Evolutionary conservation across 495 filamentous ascomycete genomes (phyloP).

Genomic region (Mytilinidion resinicola): DNA sequence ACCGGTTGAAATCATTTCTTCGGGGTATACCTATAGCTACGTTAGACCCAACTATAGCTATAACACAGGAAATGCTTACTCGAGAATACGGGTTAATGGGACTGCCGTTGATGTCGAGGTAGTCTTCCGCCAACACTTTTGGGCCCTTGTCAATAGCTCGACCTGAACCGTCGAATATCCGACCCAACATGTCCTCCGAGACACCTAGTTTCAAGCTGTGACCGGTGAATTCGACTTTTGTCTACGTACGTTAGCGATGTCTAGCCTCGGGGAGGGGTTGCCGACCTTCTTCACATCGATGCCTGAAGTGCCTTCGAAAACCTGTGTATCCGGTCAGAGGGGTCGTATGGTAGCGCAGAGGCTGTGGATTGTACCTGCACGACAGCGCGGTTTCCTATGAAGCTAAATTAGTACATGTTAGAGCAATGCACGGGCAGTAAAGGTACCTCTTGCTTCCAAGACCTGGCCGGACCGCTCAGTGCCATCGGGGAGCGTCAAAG

Average conservation of each 20-base stretch:
- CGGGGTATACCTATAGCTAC: slow-evolving; percentile 73
- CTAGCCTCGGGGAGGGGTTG: not conserved
- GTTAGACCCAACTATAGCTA: slow-evolving; percentile 10
- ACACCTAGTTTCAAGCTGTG: slow-evolving; percentile 97
- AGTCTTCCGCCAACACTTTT: slow-evolving; percentile 96
- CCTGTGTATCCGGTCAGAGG: slow-evolving; percentile 44
- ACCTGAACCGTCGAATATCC: slow-evolving; percentile 97
- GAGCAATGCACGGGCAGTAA: not conserved
- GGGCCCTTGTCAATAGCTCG: slow-evolving; percentile 97
- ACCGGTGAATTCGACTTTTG: slow-evolving; percentile 94
- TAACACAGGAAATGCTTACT: slow-evolving; percentile 45
- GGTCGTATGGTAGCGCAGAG: not conserved
- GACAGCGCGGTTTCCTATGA: slow-evolving; percentile 75
- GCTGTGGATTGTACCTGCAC: slow-evolving; percentile 58
- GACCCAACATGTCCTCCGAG: slow-evolving; percentile 98
- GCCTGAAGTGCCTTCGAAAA: slow-evolving; percentile 95
- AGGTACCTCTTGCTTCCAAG: slow-evolving; percentile 85
- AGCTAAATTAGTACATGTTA: slow-evolving; percentile 3
- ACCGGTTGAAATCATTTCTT: slow-evolving; percentile 99
- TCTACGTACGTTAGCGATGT: slow-evolving; percentile 44
- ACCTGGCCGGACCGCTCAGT: slow-evolving; percentile 91
- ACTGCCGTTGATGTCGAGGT: slow-evolving; percentile 97
- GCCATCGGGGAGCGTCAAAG: slow-evolving; percentile 90
- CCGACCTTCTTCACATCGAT: slow-evolving; percentile 96
- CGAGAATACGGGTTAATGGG: slow-evolving; percentile 98